Evolutionary conservation across 2,329 filamentous ascomycete species (phyloP).

Genomic region (Zasmidium cellare): DNA sequence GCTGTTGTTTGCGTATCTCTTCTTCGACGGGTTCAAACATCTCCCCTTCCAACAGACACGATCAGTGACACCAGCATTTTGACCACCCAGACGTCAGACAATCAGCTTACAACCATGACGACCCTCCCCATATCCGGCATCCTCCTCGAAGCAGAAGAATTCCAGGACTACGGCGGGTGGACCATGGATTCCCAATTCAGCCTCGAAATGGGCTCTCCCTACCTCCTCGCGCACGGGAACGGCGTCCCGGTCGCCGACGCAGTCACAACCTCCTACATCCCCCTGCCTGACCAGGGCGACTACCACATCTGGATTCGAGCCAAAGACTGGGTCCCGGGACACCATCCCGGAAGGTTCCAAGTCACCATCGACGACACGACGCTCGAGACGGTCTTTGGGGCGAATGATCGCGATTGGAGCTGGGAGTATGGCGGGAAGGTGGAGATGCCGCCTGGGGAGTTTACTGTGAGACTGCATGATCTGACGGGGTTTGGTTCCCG

Average conservation of each 20-base stretch:
- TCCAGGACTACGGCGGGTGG: slow-evolving; percentile 9
- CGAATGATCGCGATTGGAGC: background rate
- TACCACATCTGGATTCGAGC: slow-evolving; percentile 1
- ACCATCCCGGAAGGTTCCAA: slow-evolving; percentile 1
- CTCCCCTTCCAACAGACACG: too few relatives aligned
- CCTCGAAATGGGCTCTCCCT: slow-evolving; percentile 10
- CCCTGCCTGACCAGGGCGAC: background rate
- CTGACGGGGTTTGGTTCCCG: background rate
- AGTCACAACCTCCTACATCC: background rate
- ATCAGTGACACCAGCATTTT: too few relatives aligned
- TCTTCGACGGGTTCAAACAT: too few relatives aligned
- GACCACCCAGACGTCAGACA: too few relatives aligned
- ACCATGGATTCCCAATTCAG: slow-evolving; percentile 5
- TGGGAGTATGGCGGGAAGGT: background rate
- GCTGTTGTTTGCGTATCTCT: too few relatives aligned
- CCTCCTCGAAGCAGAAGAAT: slow-evolving; percentile 7
- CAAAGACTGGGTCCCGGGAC: slow-evolving; percentile 2
- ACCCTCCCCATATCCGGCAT: background rate
- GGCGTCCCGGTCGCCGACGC: slow-evolving; percentile 6
- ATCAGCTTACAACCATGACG: too few relatives aligned
- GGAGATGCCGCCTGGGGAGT: background rate
- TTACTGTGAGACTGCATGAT: background rate
- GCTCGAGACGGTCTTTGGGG: background rate
- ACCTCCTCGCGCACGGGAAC: slow-evolving; percentile 7
- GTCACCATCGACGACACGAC: background rate